A percentile compares a stretch with the other conserved stretches of the same genome.
These are phyloP conservation scores for Artemisia annua DNA, from an alignment of 129 eudicot genomes.

Conservation along the genomic window DNA sequence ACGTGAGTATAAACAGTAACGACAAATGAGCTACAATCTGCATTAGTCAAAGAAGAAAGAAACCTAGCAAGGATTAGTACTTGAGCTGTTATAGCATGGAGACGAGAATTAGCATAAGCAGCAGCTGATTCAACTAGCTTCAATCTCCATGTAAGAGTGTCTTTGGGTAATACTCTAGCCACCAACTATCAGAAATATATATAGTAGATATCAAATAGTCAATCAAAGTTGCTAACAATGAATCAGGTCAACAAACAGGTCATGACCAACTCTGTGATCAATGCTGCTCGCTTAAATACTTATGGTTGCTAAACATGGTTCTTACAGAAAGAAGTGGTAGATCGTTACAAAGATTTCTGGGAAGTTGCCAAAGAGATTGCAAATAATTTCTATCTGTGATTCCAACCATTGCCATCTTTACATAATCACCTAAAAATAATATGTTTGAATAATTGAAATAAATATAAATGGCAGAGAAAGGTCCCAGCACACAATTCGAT, in stretches of 20 bases:
- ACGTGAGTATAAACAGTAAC: background rate
- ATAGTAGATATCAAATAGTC: background rate
- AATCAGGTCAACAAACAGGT: background rate
- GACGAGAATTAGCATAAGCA: slow-evolving; percentile 58
- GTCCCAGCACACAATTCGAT: background rate
- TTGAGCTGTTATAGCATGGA: slow-evolving; percentile 55
- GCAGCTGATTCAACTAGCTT: slow-evolving; percentile 54
- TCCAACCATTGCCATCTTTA: slow-evolving; percentile 66
- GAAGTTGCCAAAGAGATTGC: slow-evolving; percentile 40
- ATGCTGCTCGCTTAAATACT: no score
- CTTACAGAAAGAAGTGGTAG: slow-evolving; percentile 58
- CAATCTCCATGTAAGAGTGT: slow-evolving; percentile 60
- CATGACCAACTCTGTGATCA: no score
- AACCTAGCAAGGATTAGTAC: slow-evolving; percentile 62
- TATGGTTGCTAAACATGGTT: no score
- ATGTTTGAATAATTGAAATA: background rate
- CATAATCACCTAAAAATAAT: slow-evolving; percentile 59
- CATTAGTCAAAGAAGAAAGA: slow-evolving; percentile 11
- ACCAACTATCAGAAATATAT: slow-evolving; percentile 16
- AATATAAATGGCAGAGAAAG: background rate
- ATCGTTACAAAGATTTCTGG: slow-evolving; percentile 52
- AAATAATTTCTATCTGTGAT: slow-evolving; percentile 36
- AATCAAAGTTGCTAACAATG: background rate
- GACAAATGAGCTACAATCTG: background rate
- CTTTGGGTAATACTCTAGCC: slow-evolving; percentile 37